These are phyloP conservation scores for Cladosporium sp. DNA, from an alignment of 2,329 filamentous ascomycete species.

Conservation along the genomic window DNA sequence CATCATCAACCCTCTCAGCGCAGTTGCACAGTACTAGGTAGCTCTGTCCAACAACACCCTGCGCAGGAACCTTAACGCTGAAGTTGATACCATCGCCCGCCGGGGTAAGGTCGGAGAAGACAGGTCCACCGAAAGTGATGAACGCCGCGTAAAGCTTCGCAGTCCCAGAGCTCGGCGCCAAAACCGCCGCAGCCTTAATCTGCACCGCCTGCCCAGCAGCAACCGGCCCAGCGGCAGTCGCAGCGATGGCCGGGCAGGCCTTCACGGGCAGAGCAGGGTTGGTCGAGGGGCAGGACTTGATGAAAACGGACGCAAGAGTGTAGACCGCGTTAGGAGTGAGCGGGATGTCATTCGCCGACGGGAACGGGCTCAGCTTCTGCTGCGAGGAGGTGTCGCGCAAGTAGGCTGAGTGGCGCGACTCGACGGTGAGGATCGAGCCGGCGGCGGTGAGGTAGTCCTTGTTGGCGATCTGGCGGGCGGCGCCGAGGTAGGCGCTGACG, in stretches of 20 bases:
- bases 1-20: conserved; percentile 23
- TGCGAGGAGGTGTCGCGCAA: conserved; percentile 38
- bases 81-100: conserved; percentile 23
- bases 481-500: conserved; percentile 62
- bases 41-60: conserved; percentile 26
- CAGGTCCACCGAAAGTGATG: conserved; percentile 23
- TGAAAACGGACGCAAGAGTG: conserved; percentile 63
- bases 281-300: conserved; percentile 56
- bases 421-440: conserved; percentile 64
- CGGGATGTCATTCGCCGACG: conserved; percentile 62
- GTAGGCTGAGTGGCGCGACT: conserved; percentile 65
- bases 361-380: conserved; percentile 50
- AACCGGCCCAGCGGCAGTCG: conserved; percentile 22
- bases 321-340: conserved; percentile 61
- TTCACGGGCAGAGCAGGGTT: conserved; percentile 61
- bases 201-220: conserved; percentile 19
- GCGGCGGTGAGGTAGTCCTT: conserved; percentile 61
- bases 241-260: conserved; percentile 35
- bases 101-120: conserved; percentile 21
- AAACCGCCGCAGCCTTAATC: conserved; percentile 21
- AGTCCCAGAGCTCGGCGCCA: conserved; percentile 14
- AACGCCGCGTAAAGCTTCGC: conserved; percentile 27
- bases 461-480: conserved; percentile 58
- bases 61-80: conserved; percentile 25
- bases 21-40: conserved; percentile 28